Evolutionary conservation across 345 rosid genomes (phyloP).

Genomic region (Turnera subulata): DNA sequence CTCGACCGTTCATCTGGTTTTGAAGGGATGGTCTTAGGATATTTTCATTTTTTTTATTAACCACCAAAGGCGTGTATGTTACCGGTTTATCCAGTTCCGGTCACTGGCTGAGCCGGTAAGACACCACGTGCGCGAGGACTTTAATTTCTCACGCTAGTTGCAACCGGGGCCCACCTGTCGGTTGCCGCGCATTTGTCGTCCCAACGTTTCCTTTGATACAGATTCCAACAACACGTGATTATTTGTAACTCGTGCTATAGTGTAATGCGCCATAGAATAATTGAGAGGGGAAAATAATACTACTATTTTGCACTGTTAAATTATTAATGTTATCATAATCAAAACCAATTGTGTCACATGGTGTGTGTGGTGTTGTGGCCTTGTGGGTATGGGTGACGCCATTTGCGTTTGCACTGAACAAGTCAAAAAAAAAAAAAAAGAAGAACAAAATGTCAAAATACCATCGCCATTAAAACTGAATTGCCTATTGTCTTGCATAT

Average conservation of each 20-base stretch:
- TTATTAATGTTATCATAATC: too few species aligned
- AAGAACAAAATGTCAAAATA: too few species aligned
- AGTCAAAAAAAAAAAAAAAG: too few species aligned
- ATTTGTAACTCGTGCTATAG: neutral
- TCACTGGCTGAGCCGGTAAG: slow-evolving; percentile 35
- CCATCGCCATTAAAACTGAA: too few species aligned
- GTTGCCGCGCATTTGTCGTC: neutral
- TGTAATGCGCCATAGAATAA: too few species aligned
- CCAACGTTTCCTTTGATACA: neutral
- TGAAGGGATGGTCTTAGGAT: neutral
- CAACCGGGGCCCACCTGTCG: slow-evolving; percentile 19
- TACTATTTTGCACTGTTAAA: too few species aligned
- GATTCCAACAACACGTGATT: neutral
- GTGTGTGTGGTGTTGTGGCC: too few species aligned
- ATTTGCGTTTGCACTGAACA: too few species aligned
- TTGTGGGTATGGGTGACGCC: too few species aligned
- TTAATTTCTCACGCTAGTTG: slow-evolving; percentile 10
- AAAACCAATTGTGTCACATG: too few species aligned
- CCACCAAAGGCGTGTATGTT: neutral
- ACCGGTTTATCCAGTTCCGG: slow-evolving; percentile 33
- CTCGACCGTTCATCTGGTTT: slow-evolving; percentile 29
- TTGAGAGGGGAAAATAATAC: too few species aligned
- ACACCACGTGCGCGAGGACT: slow-evolving; percentile 51
- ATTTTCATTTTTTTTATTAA: neutral
- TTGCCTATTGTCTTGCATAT: too few species aligned